These are phyloP conservation scores for Jatropha podagrica DNA, from an alignment of 441 rosid species.

Conservation along the genomic window DNA sequence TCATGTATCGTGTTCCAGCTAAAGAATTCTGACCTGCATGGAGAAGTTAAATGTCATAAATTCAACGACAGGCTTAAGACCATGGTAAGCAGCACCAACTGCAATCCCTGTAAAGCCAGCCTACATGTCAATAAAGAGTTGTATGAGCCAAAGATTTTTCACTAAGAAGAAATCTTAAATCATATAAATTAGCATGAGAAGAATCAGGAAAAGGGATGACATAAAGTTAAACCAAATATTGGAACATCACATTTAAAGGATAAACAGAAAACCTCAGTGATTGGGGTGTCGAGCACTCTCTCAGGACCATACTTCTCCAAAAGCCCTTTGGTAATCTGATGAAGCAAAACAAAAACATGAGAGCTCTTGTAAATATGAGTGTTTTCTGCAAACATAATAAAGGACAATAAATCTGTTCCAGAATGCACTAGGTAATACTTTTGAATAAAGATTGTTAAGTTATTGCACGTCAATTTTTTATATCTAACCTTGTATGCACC, in stretches of 20 bases:
- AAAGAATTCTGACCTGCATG: constrained; percentile 56
- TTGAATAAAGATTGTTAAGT: no score
- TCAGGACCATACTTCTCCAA: constrained; percentile 95
- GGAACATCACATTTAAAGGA: no score
- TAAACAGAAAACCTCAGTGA: constrained; percentile 63
- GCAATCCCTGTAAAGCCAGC: constrained; percentile 99
- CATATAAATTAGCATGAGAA: constrained; percentile 14
- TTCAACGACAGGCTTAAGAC: constrained; percentile 86
- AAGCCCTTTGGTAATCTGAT: constrained; percentile 79
- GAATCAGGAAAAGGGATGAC: not conserved
- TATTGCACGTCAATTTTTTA: no score
- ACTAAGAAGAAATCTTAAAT: no score
- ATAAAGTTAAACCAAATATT: no score
- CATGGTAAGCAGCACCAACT: constrained; percentile 97
- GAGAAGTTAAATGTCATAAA: constrained; percentile 98
- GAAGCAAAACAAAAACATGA: no score
- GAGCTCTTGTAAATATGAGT: no score
- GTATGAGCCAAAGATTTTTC: no score
- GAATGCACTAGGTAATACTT: no score
- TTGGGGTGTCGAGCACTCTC: constrained; percentile 94
- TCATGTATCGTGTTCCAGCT: no score
- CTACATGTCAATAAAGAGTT: constrained; percentile 28
- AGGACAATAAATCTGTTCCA: constrained; percentile 19
- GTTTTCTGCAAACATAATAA: no score
- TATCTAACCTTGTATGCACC: constrained; percentile 87